Evolutionary conservation across 805 yeast species (phyloP), one percentile per base, ranked within the genome.

Genomic region (Schwanniomyces sp.): DNA sequence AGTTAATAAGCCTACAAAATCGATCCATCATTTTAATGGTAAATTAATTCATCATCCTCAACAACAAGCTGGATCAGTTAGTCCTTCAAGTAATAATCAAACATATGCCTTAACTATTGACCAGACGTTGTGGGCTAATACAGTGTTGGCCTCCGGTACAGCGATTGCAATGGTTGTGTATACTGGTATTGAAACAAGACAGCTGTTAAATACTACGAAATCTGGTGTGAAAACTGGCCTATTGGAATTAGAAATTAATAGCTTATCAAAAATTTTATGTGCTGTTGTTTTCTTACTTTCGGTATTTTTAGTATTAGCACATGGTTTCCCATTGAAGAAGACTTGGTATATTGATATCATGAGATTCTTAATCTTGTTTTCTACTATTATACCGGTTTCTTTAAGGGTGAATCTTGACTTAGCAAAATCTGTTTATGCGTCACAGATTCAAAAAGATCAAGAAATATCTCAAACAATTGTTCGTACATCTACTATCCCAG

Each of bases 61-160:
- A 25, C 58, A 55, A 8, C 47, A 50, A 3, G 54, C 52, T 3
- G 65, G 61, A 32, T 50, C 58, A 2, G 50, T 52, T 7, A 48
- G 58, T 11, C 53, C 55, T n/a, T 47, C 53, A 16, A 40, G 45
- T 10, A 43, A 49, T 17, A 79, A 78, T 37, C 76, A 80, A 25
- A 75, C 84, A 1, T 71, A 78, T 18, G 88, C 94, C 4, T 70
- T 94, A 11, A 76, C 86, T 3, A 83, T 94, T 8, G 99, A 94
- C 65, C 91, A 92, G 60, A 90, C 99, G 0, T 67, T 95, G 63
- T 94, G 99, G 99, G 97, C 98, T 11, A 94, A 94, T 63, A 94
- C 99, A 0, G 97, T 95, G 1, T 74, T 95, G 12, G 98, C 99
- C 0, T 88, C 96, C 0, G 98, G 97, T 11, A 80, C 89, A 3